Conservation (phyloP, 371 early-diverging fungal genomes). For the Conidiobolus incongruus region DNA sequence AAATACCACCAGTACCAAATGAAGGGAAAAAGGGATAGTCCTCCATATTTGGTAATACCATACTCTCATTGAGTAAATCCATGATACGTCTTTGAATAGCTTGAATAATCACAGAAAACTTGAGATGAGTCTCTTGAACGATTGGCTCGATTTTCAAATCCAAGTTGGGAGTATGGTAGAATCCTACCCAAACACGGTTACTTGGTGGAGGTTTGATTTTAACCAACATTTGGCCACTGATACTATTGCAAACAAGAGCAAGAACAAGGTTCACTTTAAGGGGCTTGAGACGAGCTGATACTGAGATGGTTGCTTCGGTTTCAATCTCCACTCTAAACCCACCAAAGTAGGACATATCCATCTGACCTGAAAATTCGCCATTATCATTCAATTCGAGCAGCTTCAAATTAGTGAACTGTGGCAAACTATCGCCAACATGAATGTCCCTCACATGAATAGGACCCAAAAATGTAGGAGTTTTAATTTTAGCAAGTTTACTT, state of each 20-base stretch:
- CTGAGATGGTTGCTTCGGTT: conserved; percentile 25
- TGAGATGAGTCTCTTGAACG: conserved; percentile 62
- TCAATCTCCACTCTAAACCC: conserved; percentile 46
- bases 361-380: conserved; percentile 50
- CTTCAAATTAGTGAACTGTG: conserved; percentile 52
- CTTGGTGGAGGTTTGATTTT: conserved; percentile 67
- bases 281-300: conserved; percentile 26
- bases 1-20: conserved; percentile 30
- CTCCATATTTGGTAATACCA: conserved; percentile 82
- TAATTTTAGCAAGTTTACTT: conserved; percentile 34
- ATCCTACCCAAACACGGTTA: conserved; percentile 76
- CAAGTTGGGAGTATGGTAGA: conserved; percentile 58
- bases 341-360: conserved; percentile 60
- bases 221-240: conserved; percentile 49
- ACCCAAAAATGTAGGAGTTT: conserved; percentile 51
- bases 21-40: conserved; percentile 63
- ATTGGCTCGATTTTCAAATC: conserved; percentile 65
- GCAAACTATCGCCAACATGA: conserved; percentile 52
- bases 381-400: conserved; percentile 33
- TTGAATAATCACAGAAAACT: conserved; percentile 49
- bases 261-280: conserved; percentile 57
- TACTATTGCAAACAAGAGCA: conserved; percentile 38
- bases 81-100: conserved; percentile 66
- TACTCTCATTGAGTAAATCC: conserved; percentile 51
- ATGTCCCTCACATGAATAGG: conserved; percentile 60